A percentile compares a stretch with the other conserved stretches of the same genome.
phyloP scores from a whole-genome alignment of 352 stramenopile genomes.

The Globisporangium splendens region DNA sequence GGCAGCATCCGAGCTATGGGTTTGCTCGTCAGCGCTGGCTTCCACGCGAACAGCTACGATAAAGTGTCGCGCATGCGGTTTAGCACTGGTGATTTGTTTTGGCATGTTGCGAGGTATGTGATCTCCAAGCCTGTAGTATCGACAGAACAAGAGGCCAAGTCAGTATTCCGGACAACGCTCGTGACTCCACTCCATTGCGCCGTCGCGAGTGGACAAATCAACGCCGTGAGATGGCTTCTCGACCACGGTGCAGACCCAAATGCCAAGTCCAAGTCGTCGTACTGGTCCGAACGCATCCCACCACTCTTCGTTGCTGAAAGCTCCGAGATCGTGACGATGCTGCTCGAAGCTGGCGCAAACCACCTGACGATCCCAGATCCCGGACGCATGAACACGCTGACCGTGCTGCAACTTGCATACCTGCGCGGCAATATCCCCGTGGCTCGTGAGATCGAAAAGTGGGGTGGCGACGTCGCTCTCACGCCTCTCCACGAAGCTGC shows the following conservation, averaged over 20 bases:
- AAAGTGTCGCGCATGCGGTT: slow-evolving; percentile 75
- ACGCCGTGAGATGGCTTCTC: slow-evolving; percentile 53
- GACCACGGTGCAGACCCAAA: slow-evolving; percentile 57
- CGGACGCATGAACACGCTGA: slow-evolving; percentile 15
- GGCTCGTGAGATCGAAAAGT: slow-evolving; percentile 54
- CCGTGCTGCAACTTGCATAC: slow-evolving; percentile 27
- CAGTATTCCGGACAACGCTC: slow-evolving; percentile 67
- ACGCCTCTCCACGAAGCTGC: too few species aligned
- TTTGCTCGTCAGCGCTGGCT: slow-evolving; percentile 43
- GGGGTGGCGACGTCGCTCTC: too few species aligned
- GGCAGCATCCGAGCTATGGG: slow-evolving; percentile 60
- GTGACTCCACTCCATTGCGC: slow-evolving; percentile 72
- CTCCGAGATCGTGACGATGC: slow-evolving; percentile 50
- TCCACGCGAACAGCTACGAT: slow-evolving; percentile 63
- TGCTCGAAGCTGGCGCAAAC: slow-evolving; percentile 60
- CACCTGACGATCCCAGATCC: slow-evolving; percentile 64
- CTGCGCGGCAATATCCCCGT: slow-evolving; percentile 64
- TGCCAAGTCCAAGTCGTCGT: slow-evolving; percentile 51
- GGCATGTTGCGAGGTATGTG: slow-evolving; percentile 65
- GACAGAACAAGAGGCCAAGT: slow-evolving; percentile 40
- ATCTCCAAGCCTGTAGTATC: slow-evolving; percentile 41
- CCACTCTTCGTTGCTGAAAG: slow-evolving; percentile 70
- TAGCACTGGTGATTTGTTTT: slow-evolving; percentile 74
- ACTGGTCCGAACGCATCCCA: slow-evolving; percentile 59
- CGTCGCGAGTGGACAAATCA: slow-evolving; percentile 59